Evolutionary conservation across 2,329 filamentous ascomycete genomes (phyloP).

Genomic region (Paracorniculantispora psalliotae): DNA sequence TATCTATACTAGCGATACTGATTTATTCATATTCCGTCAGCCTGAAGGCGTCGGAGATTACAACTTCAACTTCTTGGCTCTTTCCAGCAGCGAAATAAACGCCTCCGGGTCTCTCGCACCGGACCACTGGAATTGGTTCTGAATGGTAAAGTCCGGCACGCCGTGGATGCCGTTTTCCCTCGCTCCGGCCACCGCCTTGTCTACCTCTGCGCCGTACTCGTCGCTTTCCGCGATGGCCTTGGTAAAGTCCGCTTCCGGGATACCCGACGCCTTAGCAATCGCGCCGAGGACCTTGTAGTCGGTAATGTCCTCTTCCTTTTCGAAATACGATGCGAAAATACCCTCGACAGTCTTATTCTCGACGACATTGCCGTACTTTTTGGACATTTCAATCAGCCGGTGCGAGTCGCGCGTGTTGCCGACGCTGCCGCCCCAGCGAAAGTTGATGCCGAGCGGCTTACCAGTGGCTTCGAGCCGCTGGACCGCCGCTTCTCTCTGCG

Average conservation of each 20-base stretch:
- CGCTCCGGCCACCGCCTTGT: slow-evolving; percentile 25
- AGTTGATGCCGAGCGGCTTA: slow-evolving; percentile 33
- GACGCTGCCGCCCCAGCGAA: slow-evolving; percentile 39
- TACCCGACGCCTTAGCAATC: slow-evolving; percentile 35
- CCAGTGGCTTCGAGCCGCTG: slow-evolving; percentile 28
- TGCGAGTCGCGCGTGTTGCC: slow-evolving; percentile 30
- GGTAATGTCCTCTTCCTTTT: slow-evolving; percentile 39
- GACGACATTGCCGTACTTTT: slow-evolving; percentile 43
- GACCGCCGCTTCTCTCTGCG: slow-evolving; percentile 41
- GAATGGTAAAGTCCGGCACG: slow-evolving; percentile 70
- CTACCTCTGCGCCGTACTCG: slow-evolving; percentile 42
- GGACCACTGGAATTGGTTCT: slow-evolving; percentile 60
- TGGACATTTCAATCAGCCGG: slow-evolving; percentile 42
- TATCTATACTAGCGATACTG: not conserved
- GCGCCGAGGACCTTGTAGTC: slow-evolving; percentile 31
- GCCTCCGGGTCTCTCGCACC: slow-evolving; percentile 63
- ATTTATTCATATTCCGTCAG: no score
- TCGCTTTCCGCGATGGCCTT: slow-evolving; percentile 36
- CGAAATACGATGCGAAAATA: slow-evolving; percentile 40
- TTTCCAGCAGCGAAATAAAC: slow-evolving; percentile 62
- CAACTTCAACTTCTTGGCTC: slow-evolving; percentile 32
- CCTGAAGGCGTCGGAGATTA: no score
- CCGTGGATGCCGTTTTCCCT: slow-evolving; percentile 45
- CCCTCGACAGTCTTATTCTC: slow-evolving; percentile 53
- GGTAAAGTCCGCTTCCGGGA: slow-evolving; percentile 37